Base-by-base conservation (phyloP, 2,329 filamentous ascomycete species). In the Microsporum ferrugineum region DNA sequence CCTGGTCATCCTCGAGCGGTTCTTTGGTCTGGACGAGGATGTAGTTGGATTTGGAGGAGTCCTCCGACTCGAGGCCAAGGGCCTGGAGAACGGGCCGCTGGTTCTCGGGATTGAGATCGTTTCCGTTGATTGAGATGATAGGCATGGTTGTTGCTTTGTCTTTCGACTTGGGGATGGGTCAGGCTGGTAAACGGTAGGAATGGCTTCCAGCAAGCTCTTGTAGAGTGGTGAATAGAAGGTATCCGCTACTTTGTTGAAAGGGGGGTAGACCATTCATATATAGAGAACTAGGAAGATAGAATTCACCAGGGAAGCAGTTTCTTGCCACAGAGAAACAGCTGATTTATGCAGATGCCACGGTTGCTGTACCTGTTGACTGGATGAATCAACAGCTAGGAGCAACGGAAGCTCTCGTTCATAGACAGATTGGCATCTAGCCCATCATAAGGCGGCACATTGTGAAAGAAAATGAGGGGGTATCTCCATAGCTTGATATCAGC, bases 71-170 rank as follows among this genome's bases (percentile, higher is more conserved):
- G 3, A 63, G 57, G 8, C 56, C 38, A 39, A 63, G 51, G 41
- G 62, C 62, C 31, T 39, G 57, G 34, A 63, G 56, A 29, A 63
- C 41, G 39, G 59, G 61, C 5, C 36, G 34, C n/a, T 59, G 62
- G 29, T 56, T 29, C 41, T 63, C 56, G 10, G 62, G 62, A 39
- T 63, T 56, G n/a, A 63, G 47, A 12, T 59, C 57, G 55, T 63
- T 63, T 14, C 62, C 62, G 45, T 61, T 63, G 57, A 63, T 63
- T 14, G 56, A 61, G 33, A 63, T 63, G 57, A 61, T 14, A 57
- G 62, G 29, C 62, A 63, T 63, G 59, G 4, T 58, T 43, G 56
- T n/a, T 43, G 2, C 53, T 57, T 41, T 5, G 31, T 43, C 34
- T 6, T 8, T 29, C 2, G 23, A 14, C 6, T 31, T 31, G 45